Percentiles rank a stretch among this genome's conserved stretches.
Conservation (phyloP, 306 rosid species). For the Alnus glutinosa region DNA sequence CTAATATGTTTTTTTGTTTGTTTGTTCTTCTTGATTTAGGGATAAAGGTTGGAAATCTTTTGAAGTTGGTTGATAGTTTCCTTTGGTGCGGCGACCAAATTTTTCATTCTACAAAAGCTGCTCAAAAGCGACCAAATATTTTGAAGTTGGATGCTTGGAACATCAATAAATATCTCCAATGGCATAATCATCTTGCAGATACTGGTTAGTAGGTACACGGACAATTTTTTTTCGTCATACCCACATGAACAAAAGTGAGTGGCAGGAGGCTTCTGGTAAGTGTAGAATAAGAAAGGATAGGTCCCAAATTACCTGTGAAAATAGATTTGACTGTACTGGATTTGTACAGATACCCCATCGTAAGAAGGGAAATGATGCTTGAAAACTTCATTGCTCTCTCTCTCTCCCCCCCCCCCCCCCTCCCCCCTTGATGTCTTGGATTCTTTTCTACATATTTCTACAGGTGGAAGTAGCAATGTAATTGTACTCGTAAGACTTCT, state of each 20-base stretch:
- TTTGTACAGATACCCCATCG: slow-evolving; percentile 59
- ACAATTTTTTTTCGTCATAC: slow-evolving; percentile 15
- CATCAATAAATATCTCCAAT: neutral
- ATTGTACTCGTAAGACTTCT: neutral
- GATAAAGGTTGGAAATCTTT: slow-evolving; percentile 35
- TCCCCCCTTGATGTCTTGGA: neutral
- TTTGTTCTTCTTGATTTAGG: slow-evolving; percentile 24
- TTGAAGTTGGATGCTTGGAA: neutral
- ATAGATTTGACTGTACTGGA: slow-evolving; percentile 35
- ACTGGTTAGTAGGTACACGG: slow-evolving; percentile 1
- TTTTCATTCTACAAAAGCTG: slow-evolving; percentile 30
- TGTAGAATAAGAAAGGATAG: slow-evolving; percentile 52
- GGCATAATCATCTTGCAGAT: neutral
- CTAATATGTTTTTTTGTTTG: neutral
- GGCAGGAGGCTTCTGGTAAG: slow-evolving; percentile 37
- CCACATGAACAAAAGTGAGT: slow-evolving; percentile 37
- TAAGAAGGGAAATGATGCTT: slow-evolving; percentile 39
- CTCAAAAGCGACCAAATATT: slow-evolving; percentile 15
- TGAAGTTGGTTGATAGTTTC: slow-evolving; percentile 32
- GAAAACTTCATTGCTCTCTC: slow-evolving; percentile 18
- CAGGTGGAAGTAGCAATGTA: slow-evolving; percentile 7
- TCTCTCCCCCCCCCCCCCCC: neutral
- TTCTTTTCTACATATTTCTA: slow-evolving; percentile 9
- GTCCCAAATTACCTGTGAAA: slow-evolving; percentile 53
- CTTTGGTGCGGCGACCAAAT: slow-evolving; percentile 23